Evolutionary conservation across 2,329 filamentous ascomycete species (phyloP).

Genomic region (Parastagonospora nodorum): DNA sequence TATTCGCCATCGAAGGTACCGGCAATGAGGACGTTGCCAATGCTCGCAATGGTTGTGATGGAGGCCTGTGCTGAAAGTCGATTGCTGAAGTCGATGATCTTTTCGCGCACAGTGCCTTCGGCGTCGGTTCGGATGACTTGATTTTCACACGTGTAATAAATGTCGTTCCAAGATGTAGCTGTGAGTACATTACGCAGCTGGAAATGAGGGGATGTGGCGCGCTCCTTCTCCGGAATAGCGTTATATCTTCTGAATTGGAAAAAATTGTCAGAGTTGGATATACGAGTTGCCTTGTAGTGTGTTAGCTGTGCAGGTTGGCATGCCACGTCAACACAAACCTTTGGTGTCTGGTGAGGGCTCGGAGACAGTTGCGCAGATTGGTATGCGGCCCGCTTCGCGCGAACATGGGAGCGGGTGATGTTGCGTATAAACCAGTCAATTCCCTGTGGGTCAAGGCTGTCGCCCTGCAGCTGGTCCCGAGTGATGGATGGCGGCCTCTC

Average conservation of each 20-base stretch:
- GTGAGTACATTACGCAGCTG: conserved; percentile 64
- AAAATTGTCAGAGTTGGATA: conserved; percentile 51
- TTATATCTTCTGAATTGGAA: conserved; percentile 57
- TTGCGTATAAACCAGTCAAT: conserved; percentile 45
- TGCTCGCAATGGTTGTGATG: conserved; percentile 60
- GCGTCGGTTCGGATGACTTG: conserved; percentile 58
- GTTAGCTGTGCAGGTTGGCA: conserved; percentile 10
- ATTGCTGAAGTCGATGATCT: conserved; percentile 56
- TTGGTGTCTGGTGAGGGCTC: conserved; percentile 20
- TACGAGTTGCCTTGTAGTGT: conserved; percentile 14
- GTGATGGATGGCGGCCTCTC: conserved; percentile 34
- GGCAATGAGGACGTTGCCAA: conserved; percentile 56
- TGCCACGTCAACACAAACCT: conserved; percentile 16
- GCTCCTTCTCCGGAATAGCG: conserved; percentile 46
- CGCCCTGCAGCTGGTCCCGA: conserved; percentile 39
- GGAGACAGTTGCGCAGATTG: conserved; percentile 27
- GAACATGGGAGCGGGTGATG: conserved; percentile 30
- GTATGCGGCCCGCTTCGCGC: conserved; percentile 28
- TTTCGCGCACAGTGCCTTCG: conserved; percentile 47
- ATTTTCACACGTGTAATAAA: conserved; percentile 58
- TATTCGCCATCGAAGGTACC: conserved; percentile 65
- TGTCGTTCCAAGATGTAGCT: conserved; percentile 58
- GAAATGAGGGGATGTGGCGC: conserved; percentile 61
- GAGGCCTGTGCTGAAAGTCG: conserved; percentile 46
- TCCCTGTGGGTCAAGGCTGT: conserved; percentile 45